Evolutionary conservation across 768 basidiomycete species (phyloP).

Genomic region (Lentinula aciculospora): DNA sequence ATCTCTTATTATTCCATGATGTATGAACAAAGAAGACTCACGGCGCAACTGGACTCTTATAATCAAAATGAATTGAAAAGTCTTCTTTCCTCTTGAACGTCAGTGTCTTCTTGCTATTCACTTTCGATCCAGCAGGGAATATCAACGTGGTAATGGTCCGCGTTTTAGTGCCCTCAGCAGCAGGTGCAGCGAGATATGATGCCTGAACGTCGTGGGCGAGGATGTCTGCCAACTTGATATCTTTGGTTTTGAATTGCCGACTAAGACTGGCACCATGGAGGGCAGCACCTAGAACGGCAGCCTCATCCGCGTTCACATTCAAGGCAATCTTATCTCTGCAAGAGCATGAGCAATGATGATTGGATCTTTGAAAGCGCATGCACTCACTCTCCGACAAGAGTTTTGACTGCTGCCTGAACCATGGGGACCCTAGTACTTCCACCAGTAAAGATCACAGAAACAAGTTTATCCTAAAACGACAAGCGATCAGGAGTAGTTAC

Average conservation of each 20-base stretch:
- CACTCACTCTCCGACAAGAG: slow-evolving; percentile 72
- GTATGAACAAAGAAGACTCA: slow-evolving; percentile 30
- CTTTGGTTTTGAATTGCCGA: slow-evolving; percentile 92
- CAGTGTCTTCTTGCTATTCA: slow-evolving; percentile 79
- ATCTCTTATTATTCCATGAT: background rate
- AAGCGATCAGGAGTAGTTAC: background rate
- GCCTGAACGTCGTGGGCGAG: slow-evolving; percentile 70
- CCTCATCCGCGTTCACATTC: slow-evolving; percentile 97
- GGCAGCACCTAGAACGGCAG: slow-evolving; percentile 90
- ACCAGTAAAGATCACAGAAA: slow-evolving; percentile 90
- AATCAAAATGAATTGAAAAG: slow-evolving; percentile 72
- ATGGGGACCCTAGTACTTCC: slow-evolving; percentile 89
- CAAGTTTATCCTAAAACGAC: slow-evolving; percentile 55
- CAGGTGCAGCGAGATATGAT: slow-evolving; percentile 64
- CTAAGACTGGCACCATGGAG: slow-evolving; percentile 87
- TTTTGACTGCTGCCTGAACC: slow-evolving; percentile 78
- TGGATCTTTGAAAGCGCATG: background rate
- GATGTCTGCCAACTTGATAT: slow-evolving; percentile 80
- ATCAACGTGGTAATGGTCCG: slow-evolving; percentile 72
- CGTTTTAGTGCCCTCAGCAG: slow-evolving; percentile 40
- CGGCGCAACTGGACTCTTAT: slow-evolving; percentile 61
- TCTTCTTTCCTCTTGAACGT: slow-evolving; percentile 84
- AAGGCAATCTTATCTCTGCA: slow-evolving; percentile 76
- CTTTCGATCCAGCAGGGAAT: slow-evolving; percentile 74
- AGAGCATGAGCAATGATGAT: background rate